Base-by-base conservation (phyloP, 2,329 filamentous ascomycete species). In the Arthrinium puccinioides region DNA sequence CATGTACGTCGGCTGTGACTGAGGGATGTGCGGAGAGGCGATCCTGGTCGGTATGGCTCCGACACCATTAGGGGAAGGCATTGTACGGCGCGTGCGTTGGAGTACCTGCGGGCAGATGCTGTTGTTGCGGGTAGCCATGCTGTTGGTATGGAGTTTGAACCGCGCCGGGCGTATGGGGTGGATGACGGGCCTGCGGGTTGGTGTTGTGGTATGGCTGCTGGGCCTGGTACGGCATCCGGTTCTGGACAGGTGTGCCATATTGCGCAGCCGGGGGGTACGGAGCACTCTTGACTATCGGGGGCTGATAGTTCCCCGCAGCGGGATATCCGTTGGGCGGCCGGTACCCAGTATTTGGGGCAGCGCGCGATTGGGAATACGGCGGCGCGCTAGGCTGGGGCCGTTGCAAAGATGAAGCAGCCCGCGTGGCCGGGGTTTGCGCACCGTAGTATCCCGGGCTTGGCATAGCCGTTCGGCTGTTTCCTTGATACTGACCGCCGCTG, bases 241-340 rank as follows among this genome's bases (percentile, higher is more conserved):
- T 64, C 44, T 70, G 72, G 5, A 55, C 48, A 11, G 60, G 60
- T 14, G 54, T 61, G 28, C 57, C 63, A 21, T 36, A 36, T 7
- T 23, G 32, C 16, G 21, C 21, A 18, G 25, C 24, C 10, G 23
- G 25, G n/a, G 25, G 26, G 28, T 21, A 36, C 24, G 26, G 38
- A 25, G 29, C 24, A 16, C 28, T 16, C 10, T 16, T 13, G n/a
- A n/a, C n/a, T n/a, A n/a, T n/a, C n/a, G n/a, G n/a, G 9, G 13
- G 35, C 15, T 18, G 19, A 25, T 37, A 37, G 16, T 25, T 37
- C 8, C 61, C 33, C 16, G 15, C 33, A 24, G 33, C 63, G 8
- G 61, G 55, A 45, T 67, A 73, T 5, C 67, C 64, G 34, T 70
- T 72, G 5, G 67, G 59, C 23, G 68, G 64, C 21, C 70, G 62